phyloP scores from a whole-genome alignment of 495 filamentous ascomycete species.

The Apodospora peruviana region DNA sequence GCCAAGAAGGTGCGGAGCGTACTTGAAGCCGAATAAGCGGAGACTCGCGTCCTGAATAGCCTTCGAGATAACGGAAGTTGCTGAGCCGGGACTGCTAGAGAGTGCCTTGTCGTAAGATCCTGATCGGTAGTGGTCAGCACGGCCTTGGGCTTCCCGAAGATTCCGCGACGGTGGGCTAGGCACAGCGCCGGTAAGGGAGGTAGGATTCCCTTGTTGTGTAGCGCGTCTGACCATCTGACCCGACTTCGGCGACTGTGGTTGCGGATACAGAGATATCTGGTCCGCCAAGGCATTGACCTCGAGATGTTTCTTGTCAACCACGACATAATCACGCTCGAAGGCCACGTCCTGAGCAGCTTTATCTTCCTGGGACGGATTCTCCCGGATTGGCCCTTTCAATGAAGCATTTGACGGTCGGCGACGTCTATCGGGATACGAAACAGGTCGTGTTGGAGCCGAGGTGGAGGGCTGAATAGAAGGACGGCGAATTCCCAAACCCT shows the following conservation, averaged over 20 bases:
- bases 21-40: constrained; percentile 70
- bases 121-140: constrained; percentile 59
- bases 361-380: constrained; percentile 53
- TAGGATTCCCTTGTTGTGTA: constrained; percentile 62
- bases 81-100: constrained; percentile 68
- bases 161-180: constrained; percentile 53
- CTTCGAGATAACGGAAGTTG: constrained; percentile 87
- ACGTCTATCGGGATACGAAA: constrained; percentile 26
- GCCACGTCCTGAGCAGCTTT: constrained; percentile 80
- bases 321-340: constrained; percentile 87
- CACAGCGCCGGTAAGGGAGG: constrained; percentile 52
- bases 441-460: constrained; percentile 31
- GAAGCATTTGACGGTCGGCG: constrained; percentile 34
- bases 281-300: constrained; percentile 97
- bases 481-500: constrained; percentile 42
- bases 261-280: constrained; percentile 75
- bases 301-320: constrained; percentile 90
- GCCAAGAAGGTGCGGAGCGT: constrained; percentile 58
- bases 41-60: constrained; percentile 91
- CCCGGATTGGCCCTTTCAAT: constrained; percentile 21
- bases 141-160: constrained; percentile 62
- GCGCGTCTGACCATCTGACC: constrained; percentile 42
- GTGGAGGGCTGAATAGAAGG: constrained; percentile 31
- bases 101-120: constrained; percentile 74
- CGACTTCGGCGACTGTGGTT: constrained; percentile 39